Percentiles rank a stretch among this genome's conserved stretches.
Evolutionary conservation across 202 grass and related monocot genomes (phyloP).

Genomic region (Musa balbisiana): DNA sequence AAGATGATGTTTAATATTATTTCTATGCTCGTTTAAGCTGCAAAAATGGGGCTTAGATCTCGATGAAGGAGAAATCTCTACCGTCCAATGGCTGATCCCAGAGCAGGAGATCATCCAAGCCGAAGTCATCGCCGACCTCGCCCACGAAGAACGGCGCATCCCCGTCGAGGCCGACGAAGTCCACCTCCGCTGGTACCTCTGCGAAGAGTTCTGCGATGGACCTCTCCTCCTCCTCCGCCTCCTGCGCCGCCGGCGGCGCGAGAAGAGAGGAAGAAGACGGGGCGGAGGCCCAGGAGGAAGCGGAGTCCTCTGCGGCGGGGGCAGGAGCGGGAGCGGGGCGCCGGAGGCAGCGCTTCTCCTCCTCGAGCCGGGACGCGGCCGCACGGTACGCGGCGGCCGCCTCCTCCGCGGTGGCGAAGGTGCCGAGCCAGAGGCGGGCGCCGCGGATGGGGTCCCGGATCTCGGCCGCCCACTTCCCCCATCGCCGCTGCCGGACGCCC

Average conservation of each 20-base stretch:
- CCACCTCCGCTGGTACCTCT: not conserved
- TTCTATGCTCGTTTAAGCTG: too few species aligned
- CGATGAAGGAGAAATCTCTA: conserved; percentile 10
- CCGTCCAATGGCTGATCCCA: conserved; percentile 5
- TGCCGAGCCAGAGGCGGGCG: conserved; percentile 20
- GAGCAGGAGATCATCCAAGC: conserved; percentile 16
- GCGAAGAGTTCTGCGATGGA: conserved; percentile 2
- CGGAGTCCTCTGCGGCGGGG: not conserved
- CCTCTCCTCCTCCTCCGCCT: not conserved
- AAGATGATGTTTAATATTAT: too few species aligned
- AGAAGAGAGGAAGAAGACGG: conserved; percentile 7
- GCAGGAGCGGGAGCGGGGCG: not conserved
- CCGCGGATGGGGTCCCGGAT: conserved; percentile 23
- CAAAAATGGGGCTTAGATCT: not conserved
- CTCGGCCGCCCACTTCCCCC: conserved; percentile 26
- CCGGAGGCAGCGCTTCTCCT: conserved; percentile 9
- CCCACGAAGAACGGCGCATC: not conserved
- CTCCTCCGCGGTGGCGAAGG: conserved; percentile 22
- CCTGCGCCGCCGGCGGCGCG: not conserved
- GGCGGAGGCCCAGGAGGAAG: not conserved
- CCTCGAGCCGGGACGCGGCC: conserved; percentile 2
- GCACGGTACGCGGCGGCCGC: conserved; percentile 17
- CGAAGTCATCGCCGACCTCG: conserved; percentile 10
- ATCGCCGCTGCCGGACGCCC: conserved; percentile 19
- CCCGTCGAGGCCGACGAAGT: not conserved